phyloP scores from a whole-genome alignment of 2,329 filamentous ascomycete genomes.

The Herpomyces periplanetae region DNA sequence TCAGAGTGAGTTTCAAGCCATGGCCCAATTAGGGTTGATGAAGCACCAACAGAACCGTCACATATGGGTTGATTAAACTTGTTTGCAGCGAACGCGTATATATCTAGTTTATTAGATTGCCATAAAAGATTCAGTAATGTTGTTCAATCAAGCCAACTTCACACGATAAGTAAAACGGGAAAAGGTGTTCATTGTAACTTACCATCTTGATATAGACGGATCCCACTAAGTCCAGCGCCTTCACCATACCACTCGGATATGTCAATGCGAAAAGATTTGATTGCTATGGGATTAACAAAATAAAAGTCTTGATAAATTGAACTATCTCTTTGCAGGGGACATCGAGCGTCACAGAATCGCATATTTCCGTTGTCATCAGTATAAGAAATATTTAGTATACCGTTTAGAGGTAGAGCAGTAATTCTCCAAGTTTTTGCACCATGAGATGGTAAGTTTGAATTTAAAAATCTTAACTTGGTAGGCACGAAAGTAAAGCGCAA shows the following conservation, averaged over 20 bases:
- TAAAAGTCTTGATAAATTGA: conserved; percentile 47
- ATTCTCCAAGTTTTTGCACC: conserved; percentile 47
- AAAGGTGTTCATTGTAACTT: conserved; percentile 7
- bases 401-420: conserved; percentile 43
- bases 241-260: conserved; percentile 53
- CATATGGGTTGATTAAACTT: conserved; percentile 65
- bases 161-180: not conserved
- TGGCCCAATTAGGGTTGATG: conserved; percentile 24
- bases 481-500: conserved; percentile 57
- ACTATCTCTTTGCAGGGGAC: conserved; percentile 33
- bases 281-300: conserved; percentile 55
- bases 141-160: too few relatives aligned
- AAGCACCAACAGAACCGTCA: conserved; percentile 19
- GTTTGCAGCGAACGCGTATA: conserved; percentile 46
- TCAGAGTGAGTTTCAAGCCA: conserved; percentile 30
- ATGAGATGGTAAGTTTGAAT: conserved; percentile 29
- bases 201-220: conserved; percentile 47
- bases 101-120: conserved; percentile 12
- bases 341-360: conserved; percentile 34
- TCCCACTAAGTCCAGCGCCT: conserved; percentile 46
- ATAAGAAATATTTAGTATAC: conserved; percentile 87
- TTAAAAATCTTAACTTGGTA: conserved; percentile 52
- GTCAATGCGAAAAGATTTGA: conserved; percentile 51
- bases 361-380: conserved; percentile 33
- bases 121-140: too few relatives aligned